Evolutionary conservation across 140 eudicot species (phyloP).

Genomic region (Stevia rebaudiana): DNA sequence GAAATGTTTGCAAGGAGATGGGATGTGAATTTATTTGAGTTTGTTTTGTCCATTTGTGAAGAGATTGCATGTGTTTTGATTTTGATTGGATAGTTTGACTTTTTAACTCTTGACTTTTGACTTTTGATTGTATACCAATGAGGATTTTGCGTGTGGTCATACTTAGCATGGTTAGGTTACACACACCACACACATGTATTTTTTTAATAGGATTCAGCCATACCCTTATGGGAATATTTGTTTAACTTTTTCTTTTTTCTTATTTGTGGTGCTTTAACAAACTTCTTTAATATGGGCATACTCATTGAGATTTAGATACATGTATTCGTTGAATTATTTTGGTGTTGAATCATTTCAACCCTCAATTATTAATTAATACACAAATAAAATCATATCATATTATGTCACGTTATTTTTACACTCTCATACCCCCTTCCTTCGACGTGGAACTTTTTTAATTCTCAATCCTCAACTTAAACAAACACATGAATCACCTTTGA

Average conservation of each 20-base stretch:
- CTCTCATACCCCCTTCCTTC: too few relatives aligned
- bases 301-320: background rate
- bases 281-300: slow-evolving; percentile 8
- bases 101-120: slow-evolving; percentile 23
- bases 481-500: too few relatives aligned
- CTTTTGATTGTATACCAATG: slow-evolving; percentile 25
- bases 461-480: too few relatives aligned
- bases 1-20: slow-evolving; percentile 70
- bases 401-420: too few relatives aligned
- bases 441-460: too few relatives aligned
- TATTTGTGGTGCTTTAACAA: slow-evolving; percentile 13
- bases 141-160: slow-evolving; percentile 29
- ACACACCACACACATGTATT: slow-evolving; percentile 25
- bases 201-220: slow-evolving; percentile 24
- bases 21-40: slow-evolving; percentile 36
- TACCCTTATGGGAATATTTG: slow-evolving; percentile 6
- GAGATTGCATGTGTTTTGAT: slow-evolving; percentile 36
- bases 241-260: background rate
- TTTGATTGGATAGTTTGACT: slow-evolving; percentile 42
- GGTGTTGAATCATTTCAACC: too few relatives aligned
- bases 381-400: too few relatives aligned
- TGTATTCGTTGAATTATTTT: background rate
- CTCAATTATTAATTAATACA: too few relatives aligned
- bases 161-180: slow-evolving; percentile 20
- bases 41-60: slow-evolving; percentile 34